Conservation (phyloP, 805 yeast genomes). For the Candida khao-thaluensis region DNA sequence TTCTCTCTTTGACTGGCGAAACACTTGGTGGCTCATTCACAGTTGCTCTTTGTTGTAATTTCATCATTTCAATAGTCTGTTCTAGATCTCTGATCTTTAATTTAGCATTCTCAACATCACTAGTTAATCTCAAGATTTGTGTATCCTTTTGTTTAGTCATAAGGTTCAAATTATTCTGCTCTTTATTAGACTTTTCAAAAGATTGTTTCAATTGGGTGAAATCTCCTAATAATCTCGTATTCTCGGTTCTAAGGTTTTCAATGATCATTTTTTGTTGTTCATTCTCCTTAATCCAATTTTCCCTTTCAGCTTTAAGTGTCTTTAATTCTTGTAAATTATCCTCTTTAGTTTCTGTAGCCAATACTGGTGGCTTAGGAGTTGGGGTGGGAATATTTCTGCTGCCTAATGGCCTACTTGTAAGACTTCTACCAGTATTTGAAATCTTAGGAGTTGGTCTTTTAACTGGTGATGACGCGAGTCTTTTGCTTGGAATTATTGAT, state of each 20-base stretch:
- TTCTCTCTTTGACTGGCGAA: constrained; percentile 12
- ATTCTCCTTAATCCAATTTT: constrained; percentile 35
- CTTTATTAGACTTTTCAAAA: constrained; percentile 46
- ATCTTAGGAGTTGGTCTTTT: constrained; percentile 41
- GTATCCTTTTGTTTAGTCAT: constrained; percentile 67
- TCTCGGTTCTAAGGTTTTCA: constrained; percentile 23
- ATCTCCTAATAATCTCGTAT: constrained; percentile 24
- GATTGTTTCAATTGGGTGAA: constrained; percentile 23
- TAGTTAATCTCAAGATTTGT: constrained; percentile 56
- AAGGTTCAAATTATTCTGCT: constrained; percentile 50
- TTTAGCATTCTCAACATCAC: constrained; percentile 61
- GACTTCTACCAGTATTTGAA: constrained; percentile 34
- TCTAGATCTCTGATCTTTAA: constrained; percentile 54
- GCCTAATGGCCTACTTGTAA: constrained; percentile 44
- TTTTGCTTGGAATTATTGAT: constrained; percentile 59
- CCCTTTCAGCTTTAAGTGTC: constrained; percentile 53
- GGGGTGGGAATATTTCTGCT: constrained; percentile 13
- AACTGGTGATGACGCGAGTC: constrained; percentile 71
- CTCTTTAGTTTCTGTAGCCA: constrained; percentile 25
- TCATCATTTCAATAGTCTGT: constrained; percentile 37
- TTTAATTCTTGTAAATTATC: constrained; percentile 44
- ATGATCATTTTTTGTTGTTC: constrained; percentile 21
- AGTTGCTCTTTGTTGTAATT: constrained; percentile 21
- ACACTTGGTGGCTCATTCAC: background rate
- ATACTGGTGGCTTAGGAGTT: constrained; percentile 3